Evolutionary conservation across 331 rosid genomes (phyloP).

Genomic region (Rhamnella rubrinervis): DNA sequence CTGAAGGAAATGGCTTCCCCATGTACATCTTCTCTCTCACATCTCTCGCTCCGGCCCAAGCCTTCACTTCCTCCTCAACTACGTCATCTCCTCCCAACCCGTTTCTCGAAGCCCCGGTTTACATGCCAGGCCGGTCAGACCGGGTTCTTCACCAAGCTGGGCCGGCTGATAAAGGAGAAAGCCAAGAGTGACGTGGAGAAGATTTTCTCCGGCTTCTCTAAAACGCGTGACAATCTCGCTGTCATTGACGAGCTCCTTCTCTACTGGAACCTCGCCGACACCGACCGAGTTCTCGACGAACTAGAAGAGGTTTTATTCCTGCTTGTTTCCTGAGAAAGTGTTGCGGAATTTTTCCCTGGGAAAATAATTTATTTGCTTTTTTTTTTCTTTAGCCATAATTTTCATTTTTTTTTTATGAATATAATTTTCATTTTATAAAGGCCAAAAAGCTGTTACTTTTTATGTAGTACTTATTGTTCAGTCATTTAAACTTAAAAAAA

Average conservation of each 20-base stretch:
- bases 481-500: too few relatives aligned
- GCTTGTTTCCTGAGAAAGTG: conserved; percentile 2
- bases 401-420: too few relatives aligned
- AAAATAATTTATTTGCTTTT: neutral
- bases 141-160: conserved; percentile 83
- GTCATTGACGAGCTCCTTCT: conserved; percentile 87
- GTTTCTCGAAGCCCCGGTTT: conserved; percentile 41
- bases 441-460: neutral
- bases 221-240: conserved; percentile 76
- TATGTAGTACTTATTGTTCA: too few relatives aligned
- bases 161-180: conserved; percentile 88
- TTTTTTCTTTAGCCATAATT: neutral
- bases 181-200: conserved; percentile 90
- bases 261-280: conserved; percentile 92
- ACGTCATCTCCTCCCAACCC: conserved; percentile 12
- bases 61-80: conserved; percentile 26
- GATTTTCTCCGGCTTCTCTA: conserved; percentile 74
- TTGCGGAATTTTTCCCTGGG: neutral
- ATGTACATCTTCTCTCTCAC: conserved; percentile 36
- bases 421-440: neutral
- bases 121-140: conserved; percentile 71
- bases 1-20: conserved; percentile 47
- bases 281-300: conserved; percentile 83
- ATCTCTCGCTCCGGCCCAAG: conserved; percentile 39
- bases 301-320: conserved; percentile 78